Evolutionary conservation across 768 basidiomycete genomes (phyloP), one percentile per base, ranked within the genome.

Genomic region (Phanerochaete sordida): DNA sequence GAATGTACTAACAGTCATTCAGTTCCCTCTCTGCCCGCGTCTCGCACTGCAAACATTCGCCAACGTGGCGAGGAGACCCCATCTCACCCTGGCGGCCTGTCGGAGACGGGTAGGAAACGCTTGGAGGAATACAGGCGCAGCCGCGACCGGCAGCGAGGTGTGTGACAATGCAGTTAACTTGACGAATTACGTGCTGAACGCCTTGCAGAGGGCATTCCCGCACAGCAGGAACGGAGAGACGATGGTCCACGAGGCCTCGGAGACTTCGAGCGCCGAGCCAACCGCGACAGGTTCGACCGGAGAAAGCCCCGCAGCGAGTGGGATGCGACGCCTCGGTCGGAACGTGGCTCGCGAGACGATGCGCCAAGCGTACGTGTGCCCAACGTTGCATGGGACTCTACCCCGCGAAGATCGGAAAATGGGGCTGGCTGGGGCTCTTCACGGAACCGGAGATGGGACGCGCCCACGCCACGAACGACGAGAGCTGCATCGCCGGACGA

Each of bases 371-470:
- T 94, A 31, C 86, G 95, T 30, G 89, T 97, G 16, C 94, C 95
- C 0, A 93, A 96, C 71, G 84, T 93, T 58, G 87, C 86, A 1
- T 98, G 95, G 95, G 95, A 97, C 56, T 90, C 95, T 8, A 98
- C 95, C 1, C 95, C 95, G 12, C 82, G 88, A 73, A 63, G 73
- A 74, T 50, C 75, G 77, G 26, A 80, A 78, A 83, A 79, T n/a
- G 84, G 82, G n/a, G 78, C 77, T 44, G 70, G 76, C 23, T 90
- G 87, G 88, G 88, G 85, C 21, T 70, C 76, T 6, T 80, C 86
- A 3, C 72, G 67, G 26, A 71, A 80, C 51, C 75, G 80, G 39
- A 70, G 76, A 21, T 93, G 92, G 92, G 92, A 94, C 74, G 91
- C 92, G 7, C 90, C 90, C 1, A 94, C 92, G 0, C 92, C 92